Conservation (phyloP, 2,329 filamentous ascomycete species). For the Myriosclerotinia duriaeana region DNA sequence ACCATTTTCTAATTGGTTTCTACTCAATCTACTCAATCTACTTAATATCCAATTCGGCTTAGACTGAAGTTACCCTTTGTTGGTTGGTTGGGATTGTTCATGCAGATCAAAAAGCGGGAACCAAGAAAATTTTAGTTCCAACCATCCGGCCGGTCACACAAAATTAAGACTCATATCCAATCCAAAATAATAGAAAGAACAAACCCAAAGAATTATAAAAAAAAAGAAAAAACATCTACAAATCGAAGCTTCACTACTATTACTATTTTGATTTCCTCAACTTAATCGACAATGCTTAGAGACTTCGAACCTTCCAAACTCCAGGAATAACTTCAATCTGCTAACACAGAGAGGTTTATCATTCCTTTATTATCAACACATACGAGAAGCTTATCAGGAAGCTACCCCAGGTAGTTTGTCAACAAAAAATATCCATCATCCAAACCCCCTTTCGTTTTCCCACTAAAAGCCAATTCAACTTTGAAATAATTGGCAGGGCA, state of each 20-base stretch:
- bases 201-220: neutral
- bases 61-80: constrained; percentile 3
- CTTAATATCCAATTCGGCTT: neutral
- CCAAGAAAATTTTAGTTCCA: constrained; percentile 15
- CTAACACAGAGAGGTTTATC: constrained; percentile 20
- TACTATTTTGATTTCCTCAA: constrained; percentile 22
- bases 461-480: constrained; percentile 9
- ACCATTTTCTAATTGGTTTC: neutral
- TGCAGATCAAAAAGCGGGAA: constrained; percentile 17
- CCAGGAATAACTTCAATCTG: constrained; percentile 31
- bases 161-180: constrained; percentile 10
- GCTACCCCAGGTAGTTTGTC: constrained; percentile 14
- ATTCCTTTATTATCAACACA: constrained; percentile 24
- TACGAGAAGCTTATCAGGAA: constrained; percentile 20
- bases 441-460: constrained; percentile 20
- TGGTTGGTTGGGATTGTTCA: constrained; percentile 10
- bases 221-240: neutral
- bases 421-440: constrained; percentile 10
- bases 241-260: neutral
- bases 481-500: constrained; percentile 23
- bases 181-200: constrained; percentile 11
- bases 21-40: neutral
- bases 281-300: constrained; percentile 35
- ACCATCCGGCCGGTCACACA: constrained; percentile 14
- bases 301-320: constrained; percentile 38